phyloP scores from a whole-genome alignment of 495 filamentous ascomycete genomes.

The Penicillium angulare region DNA sequence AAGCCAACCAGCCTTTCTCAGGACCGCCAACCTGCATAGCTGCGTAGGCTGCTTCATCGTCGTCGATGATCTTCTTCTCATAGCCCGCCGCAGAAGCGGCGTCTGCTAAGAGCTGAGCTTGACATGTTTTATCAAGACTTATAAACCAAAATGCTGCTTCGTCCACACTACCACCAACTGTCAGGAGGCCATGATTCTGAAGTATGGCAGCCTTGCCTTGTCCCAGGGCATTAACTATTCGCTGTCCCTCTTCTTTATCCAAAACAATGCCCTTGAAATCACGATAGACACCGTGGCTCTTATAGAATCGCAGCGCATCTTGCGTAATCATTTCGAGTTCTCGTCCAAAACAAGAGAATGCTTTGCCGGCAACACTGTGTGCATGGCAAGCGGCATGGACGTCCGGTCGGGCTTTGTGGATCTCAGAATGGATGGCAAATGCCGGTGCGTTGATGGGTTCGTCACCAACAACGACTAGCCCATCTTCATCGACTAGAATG shows the following conservation, averaged over 20 bases:
- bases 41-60: slow-evolving; percentile 9
- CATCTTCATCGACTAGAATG: slow-evolving; percentile 26
- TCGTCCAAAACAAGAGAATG: slow-evolving; percentile 25
- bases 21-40: slow-evolving; percentile 9
- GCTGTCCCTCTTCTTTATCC: slow-evolving; percentile 50
- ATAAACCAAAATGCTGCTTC: slow-evolving; percentile 40
- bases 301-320: slow-evolving; percentile 53
- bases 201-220: slow-evolving; percentile 52
- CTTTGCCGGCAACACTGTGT: slow-evolving; percentile 27
- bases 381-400: slow-evolving; percentile 35
- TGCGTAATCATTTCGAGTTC: slow-evolving; percentile 36
- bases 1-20: slow-evolving; percentile 15
- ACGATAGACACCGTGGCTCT: slow-evolving; percentile 34
- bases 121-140: slow-evolving; percentile 55
- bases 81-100: slow-evolving; percentile 45
- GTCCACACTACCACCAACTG: slow-evolving; percentile 21
- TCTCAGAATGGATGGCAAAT: slow-evolving; percentile 52
- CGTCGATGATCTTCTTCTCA: slow-evolving; percentile 44
- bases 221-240: slow-evolving; percentile 54
- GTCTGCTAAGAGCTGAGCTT: slow-evolving; percentile 57
- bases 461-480: slow-evolving; percentile 40
- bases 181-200: slow-evolving; percentile 61
- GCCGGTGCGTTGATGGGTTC: slow-evolving; percentile 53
- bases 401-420: slow-evolving; percentile 28
- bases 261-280: slow-evolving; percentile 50